phyloP scores from a whole-genome alignment of 257 asterid species.

The Solanum piurae region DNA sequence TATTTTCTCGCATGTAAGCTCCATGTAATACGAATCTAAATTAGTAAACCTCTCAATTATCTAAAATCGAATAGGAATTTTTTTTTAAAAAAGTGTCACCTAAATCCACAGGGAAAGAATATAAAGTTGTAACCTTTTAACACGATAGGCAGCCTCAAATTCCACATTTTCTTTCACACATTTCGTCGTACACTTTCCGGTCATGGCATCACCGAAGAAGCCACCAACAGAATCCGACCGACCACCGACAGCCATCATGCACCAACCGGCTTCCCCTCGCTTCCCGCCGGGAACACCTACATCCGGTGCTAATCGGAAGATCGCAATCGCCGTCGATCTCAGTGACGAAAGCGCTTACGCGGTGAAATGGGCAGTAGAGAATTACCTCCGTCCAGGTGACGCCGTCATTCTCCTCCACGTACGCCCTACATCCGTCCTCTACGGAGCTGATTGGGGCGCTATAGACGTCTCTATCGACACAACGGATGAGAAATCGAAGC shows the following conservation, averaged over 20 bases:
- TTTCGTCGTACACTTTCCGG: not conserved
- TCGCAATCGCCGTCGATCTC: slow-evolving; percentile 74
- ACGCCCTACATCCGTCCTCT: slow-evolving; percentile 35
- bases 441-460: slow-evolving; percentile 71
- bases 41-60: too few species aligned
- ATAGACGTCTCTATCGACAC: slow-evolving; percentile 24
- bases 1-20: not conserved
- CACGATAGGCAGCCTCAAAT: not conserved
- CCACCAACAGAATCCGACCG: slow-evolving; percentile 25
- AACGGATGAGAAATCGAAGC: slow-evolving; percentile 47
- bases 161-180: not conserved
- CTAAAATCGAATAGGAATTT: too few species aligned
- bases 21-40: accelerated
- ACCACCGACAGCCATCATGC: slow-evolving; percentile 39
- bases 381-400: slow-evolving; percentile 67
- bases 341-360: slow-evolving; percentile 72
- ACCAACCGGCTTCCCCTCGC: slow-evolving; percentile 63
- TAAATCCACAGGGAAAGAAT: not conserved
- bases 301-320: slow-evolving; percentile 41
- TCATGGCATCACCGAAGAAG: slow-evolving; percentile 50
- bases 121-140: not conserved
- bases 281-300: slow-evolving; percentile 46
- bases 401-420: slow-evolving; percentile 65
- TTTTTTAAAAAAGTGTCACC: not conserved
- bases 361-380: slow-evolving; percentile 66